These are phyloP conservation scores for Trichoderma sp. DNA, from an alignment of 2,329 filamentous ascomycete genomes.

Conservation along the genomic window DNA sequence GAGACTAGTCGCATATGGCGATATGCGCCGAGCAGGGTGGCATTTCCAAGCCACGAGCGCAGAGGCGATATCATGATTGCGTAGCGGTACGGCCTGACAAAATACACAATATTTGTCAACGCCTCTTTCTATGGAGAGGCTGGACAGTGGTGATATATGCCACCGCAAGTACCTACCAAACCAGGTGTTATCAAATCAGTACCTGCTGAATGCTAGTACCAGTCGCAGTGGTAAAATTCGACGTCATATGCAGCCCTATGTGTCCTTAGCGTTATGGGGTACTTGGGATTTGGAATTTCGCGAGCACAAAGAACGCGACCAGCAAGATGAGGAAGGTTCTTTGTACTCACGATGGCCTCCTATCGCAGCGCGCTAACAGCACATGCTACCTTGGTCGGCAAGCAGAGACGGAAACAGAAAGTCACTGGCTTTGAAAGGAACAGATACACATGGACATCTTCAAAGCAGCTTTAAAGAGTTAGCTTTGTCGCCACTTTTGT, in stretches of 20 bases:
- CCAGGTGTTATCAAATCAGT: neutral
- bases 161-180: neutral
- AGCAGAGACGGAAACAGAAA: neutral
- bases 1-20: conserved; percentile 6
- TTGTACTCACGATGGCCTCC: neutral
- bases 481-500: neutral
- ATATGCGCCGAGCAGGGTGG: neutral
- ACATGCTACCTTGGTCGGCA: neutral
- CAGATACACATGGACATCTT: neutral
- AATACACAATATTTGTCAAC: neutral
- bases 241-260: neutral
- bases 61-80: conserved; percentile 2
- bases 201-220: neutral
- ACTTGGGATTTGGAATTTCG: neutral
- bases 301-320: neutral
- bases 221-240: neutral
- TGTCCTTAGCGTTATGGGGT: neutral
- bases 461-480: neutral
- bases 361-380: neutral
- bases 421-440: neutral
- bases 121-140: neutral
- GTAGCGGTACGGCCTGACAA: neutral
- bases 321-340: neutral
- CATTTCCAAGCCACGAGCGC: conserved; percentile 1
- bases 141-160: neutral